Percentiles rank a stretch among this genome's conserved stretches.
These are phyloP conservation scores for Phyllosticta citribraziliensis DNA, from an alignment of 2,329 filamentous ascomycete species.

Conservation along the genomic window DNA sequence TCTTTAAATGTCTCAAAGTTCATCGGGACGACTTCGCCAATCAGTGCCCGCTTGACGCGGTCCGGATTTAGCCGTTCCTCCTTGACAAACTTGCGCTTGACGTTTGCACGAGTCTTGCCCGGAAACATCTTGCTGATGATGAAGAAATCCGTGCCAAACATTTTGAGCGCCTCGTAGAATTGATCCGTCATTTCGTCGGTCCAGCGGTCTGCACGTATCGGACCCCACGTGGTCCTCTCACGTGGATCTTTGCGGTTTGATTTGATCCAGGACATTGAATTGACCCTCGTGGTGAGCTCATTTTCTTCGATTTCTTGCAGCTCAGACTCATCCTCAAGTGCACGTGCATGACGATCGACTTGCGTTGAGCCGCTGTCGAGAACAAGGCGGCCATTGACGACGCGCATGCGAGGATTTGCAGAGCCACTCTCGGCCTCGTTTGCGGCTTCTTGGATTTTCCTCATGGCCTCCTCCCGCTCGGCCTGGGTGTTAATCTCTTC, in stretches of 20 bases:
- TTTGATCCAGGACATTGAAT: constrained; percentile 59
- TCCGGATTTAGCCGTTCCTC: constrained; percentile 61
- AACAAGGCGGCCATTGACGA: constrained; percentile 64
- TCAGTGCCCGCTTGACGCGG: constrained; percentile 55
- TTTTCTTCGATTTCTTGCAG: constrained; percentile 63
- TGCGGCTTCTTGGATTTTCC: constrained; percentile 14
- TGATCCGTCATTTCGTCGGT: constrained; percentile 58
- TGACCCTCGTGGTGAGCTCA: constrained; percentile 65
- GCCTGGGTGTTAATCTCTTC: constrained; percentile 10
- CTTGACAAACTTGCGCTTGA: constrained; percentile 75
- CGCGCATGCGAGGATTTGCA: constrained; percentile 47
- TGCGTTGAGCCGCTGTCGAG: constrained; percentile 58
- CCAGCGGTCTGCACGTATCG: constrained; percentile 40
- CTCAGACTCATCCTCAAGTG: constrained; percentile 43
- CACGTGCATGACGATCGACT: constrained; percentile 59
- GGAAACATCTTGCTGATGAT: constrained; percentile 71
- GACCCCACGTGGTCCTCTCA: constrained; percentile 29
- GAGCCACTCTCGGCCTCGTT: constrained; percentile 14
- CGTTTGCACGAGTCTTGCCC: constrained; percentile 57
- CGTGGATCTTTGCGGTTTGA: constrained; percentile 40
- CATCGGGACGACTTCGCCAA: constrained; percentile 30
- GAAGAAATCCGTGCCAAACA: constrained; percentile 76
- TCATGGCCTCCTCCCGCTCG: constrained; percentile 16
- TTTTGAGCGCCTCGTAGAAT: constrained; percentile 65
- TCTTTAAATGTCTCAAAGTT: constrained; percentile 32